phyloP scores from a whole-genome alignment of 805 yeast species.

The Wickerhamomyces canadensis region DNA sequence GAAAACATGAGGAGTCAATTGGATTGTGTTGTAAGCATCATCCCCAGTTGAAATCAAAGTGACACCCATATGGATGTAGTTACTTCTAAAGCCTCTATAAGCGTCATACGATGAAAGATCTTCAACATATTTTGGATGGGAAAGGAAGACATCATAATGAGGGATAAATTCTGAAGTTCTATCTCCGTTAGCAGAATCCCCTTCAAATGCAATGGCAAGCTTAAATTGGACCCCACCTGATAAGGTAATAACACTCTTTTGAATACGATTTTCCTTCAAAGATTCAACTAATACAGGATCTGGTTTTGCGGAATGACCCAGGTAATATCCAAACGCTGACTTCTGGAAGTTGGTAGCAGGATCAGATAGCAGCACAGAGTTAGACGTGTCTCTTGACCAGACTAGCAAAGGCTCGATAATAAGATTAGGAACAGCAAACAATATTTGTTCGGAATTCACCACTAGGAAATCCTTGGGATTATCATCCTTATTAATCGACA shows the following conservation, averaged over 20 bases:
- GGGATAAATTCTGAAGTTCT: conserved; percentile 46
- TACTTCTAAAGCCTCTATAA: conserved; percentile 72
- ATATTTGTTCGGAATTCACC: conserved; percentile 54
- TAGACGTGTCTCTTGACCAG: conserved; percentile 50
- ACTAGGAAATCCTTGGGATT: conserved; percentile 64
- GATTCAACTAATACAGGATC: conserved; percentile 15
- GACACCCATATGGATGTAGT: conserved; percentile 71
- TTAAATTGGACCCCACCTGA: conserved; percentile 57
- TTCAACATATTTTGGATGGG: conserved; percentile 47
- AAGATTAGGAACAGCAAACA: conserved; percentile 75
- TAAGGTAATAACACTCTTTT: conserved; percentile 50
- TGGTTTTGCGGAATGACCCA: conserved; percentile 21
- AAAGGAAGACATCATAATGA: conserved; percentile 53
- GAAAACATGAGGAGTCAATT: conserved; percentile 67
- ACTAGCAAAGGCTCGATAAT: conserved; percentile 45
- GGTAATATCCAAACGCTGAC: conserved; percentile 45
- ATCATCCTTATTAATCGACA: conserved; percentile 59
- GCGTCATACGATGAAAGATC: conserved; percentile 65
- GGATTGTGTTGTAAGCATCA: conserved; percentile 61
- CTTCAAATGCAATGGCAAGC: conserved; percentile 54
- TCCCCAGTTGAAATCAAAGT: conserved; percentile 39
- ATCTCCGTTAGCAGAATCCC: conserved; percentile 28
- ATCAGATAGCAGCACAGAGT: conserved; percentile 41
- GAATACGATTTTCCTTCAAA: conserved; percentile 29
- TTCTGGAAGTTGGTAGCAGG: conserved; percentile 36